Evolutionary conservation across 163 green algal genomes (phyloP), one percentile per base, ranked within the genome.

Genomic region (Scenedesmus sp.): DNA sequence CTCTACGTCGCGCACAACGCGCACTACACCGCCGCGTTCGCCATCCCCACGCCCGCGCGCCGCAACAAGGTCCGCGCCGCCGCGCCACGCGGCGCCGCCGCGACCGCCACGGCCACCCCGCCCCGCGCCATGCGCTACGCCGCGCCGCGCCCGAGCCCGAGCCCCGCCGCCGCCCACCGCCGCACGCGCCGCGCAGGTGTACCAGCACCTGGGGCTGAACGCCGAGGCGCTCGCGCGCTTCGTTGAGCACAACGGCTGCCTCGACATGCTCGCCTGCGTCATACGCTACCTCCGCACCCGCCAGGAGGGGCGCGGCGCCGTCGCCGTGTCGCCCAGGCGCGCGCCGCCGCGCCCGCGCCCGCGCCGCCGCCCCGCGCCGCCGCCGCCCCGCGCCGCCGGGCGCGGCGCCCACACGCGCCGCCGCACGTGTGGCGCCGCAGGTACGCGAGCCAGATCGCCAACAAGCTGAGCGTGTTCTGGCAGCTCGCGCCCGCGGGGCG

Each of bases 401-500:
- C n/a, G n/a, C n/a, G n/a, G n/a, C n/a, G n/a, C n/a, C n/a, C n/a
- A n/a, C n/a, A n/a, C n/a, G n/a, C n/a, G n/a, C n/a, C n/a, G n/a
- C n/a, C n/a, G n/a, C n/a, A n/a, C n/a, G n/a, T n/a, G n/a, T n/a
- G n/a, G n/a, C n/a, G 44, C 62, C 34, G 13, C 62, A 70, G 62
- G 62, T 88, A 88, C 51, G 80, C 77, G 15, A 13, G 47, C 10
- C 54, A 81, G 56, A 60, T 80, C 9, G 26, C 17, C 28, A n/a
- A 45, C 11, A 88, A 88, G 58, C 60, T 80, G 51, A 76, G 44
- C 7, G 24, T 81, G 26, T 82, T 88, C 26, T 88, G 83, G 83
- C 31, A 39, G 14, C 50, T 88, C 33, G 13, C 50, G 20, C 33
- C 33, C 3, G 5, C 36, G 7, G 62, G 62, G 18, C 62, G 31